Conservation (phyloP, 371 early-diverging fungal species). For the Mortierella sp. region DNA sequence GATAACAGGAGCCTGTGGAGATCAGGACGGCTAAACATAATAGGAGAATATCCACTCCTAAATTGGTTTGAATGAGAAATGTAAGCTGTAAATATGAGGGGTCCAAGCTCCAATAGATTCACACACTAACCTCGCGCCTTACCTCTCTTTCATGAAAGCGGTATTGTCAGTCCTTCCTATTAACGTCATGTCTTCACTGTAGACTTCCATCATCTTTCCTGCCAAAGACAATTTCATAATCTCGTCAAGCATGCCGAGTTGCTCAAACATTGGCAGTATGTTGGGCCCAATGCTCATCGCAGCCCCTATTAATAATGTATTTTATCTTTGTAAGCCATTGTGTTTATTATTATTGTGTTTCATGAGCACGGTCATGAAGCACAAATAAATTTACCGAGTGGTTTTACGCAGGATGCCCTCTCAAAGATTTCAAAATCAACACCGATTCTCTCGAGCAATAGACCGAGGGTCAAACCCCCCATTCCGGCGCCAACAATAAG, state of each 20-base stretch:
- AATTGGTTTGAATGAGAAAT: background rate
- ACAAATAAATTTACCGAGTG: slow-evolving; percentile 20
- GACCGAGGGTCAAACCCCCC: slow-evolving; percentile 15
- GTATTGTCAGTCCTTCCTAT: slow-evolving; percentile 13
- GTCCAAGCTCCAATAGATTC: background rate
- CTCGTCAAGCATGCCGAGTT: slow-evolving; percentile 32
- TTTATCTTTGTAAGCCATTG: background rate
- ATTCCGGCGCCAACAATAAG: slow-evolving; percentile 20
- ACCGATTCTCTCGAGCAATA: slow-evolving; percentile 18
- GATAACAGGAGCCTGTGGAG: slow-evolving; percentile 21
- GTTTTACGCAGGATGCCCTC: slow-evolving; percentile 17
- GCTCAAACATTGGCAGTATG: slow-evolving; percentile 32
- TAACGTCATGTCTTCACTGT: slow-evolving; percentile 20
- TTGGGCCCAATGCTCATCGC: slow-evolving; percentile 25
- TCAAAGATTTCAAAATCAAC: slow-evolving; percentile 31
- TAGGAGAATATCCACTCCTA: slow-evolving; percentile 22
- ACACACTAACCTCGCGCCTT: background rate
- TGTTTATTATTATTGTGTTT: background rate
- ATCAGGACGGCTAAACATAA: slow-evolving; percentile 32
- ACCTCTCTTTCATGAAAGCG: slow-evolving; percentile 18
- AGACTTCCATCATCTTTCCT: slow-evolving; percentile 20
- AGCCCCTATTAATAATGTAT: slow-evolving; percentile 8
- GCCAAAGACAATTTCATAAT: slow-evolving; percentile 17
- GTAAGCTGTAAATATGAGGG: background rate
- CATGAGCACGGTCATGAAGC: background rate